Percentiles rank a stretch among this genome's conserved stretches.
These are phyloP conservation scores for Xylariaceae sp. DNA, from an alignment of 2,329 filamentous ascomycete species.

Conservation along the genomic window DNA sequence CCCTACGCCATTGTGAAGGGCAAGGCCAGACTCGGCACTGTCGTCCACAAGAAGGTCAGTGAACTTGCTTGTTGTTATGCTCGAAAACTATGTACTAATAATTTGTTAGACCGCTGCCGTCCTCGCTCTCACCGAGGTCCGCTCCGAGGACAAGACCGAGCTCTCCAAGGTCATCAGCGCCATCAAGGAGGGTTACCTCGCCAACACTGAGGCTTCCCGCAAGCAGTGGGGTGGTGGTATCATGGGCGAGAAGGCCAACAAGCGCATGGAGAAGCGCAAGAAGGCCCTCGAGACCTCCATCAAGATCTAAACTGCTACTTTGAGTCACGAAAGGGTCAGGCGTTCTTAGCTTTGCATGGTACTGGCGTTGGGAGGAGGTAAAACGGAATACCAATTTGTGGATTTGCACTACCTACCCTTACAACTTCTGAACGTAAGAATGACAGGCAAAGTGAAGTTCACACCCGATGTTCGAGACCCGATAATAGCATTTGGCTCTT, in stretches of 20 bases:
- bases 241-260: slow-evolving; percentile 92
- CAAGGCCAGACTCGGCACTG: slow-evolving; percentile 97
- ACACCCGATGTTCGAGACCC: slow-evolving; percentile 14
- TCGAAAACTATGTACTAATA: slow-evolving; percentile 27
- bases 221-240: slow-evolving; percentile 99
- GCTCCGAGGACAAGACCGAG: slow-evolving; percentile 97
- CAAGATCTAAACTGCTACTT: slow-evolving; percentile 71
- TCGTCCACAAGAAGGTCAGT: slow-evolving; percentile 97
- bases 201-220: slow-evolving; percentile 88
- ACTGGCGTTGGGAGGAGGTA: slow-evolving; percentile 34
- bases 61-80: background rate
- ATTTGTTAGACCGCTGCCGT: slow-evolving; percentile 85
- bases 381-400: slow-evolving; percentile 36
- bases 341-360: slow-evolving; percentile 34
- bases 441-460: slow-evolving; percentile 28
- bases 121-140: slow-evolving; percentile 91
- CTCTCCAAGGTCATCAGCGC: slow-evolving; percentile 92
- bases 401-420: slow-evolving; percentile 32
- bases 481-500: too few relatives aligned
- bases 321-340: slow-evolving; percentile 30
- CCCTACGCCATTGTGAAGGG: slow-evolving; percentile 99
- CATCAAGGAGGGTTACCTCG: slow-evolving; percentile 96
- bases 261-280: slow-evolving; percentile 73
- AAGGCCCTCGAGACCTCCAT: slow-evolving; percentile 92
- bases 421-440: slow-evolving; percentile 26